Conservation (phyloP, 352 stramenopile species). For the Globisporangium cederbergense region DNA sequence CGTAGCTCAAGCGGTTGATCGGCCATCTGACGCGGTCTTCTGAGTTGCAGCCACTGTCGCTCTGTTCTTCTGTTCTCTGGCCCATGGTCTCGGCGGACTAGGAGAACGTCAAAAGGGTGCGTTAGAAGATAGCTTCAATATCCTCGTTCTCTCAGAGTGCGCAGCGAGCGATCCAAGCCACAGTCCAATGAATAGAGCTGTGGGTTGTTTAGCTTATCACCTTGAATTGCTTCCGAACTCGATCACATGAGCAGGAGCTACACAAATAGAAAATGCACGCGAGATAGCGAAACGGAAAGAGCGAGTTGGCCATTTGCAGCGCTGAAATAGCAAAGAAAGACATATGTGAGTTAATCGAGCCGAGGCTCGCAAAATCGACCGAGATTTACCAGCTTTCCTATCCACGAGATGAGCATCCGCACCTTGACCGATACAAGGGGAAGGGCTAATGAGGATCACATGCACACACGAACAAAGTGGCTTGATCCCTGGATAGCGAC, state of each 20-base stretch:
- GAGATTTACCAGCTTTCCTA: too few relatives aligned
- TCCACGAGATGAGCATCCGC: too few relatives aligned
- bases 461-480: too few relatives aligned
- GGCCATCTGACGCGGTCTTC: conserved; percentile 30
- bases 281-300: neutral
- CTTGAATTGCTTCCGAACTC: neutral
- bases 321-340: neutral
- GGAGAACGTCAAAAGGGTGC: too few relatives aligned
- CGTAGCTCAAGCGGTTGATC: conserved; percentile 64
- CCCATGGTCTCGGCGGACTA: neutral
- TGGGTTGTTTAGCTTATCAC: neutral
- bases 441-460: neutral
- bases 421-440: too few relatives aligned
- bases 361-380: neutral
- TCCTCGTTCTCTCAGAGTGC: too few relatives aligned
- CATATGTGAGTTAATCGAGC: neutral
- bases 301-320: neutral
- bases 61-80: neutral
- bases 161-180: too few relatives aligned
- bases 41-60: neutral
- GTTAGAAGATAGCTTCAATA: too few relatives aligned
- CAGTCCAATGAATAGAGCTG: neutral
- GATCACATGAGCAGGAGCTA: neutral
- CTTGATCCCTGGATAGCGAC: conserved; percentile 6
- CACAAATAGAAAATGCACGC: neutral